A percentile compares a stretch with the other conserved stretches of the same genome.
These are phyloP conservation scores for Fusarium graminum DNA, from an alignment of 2,329 filamentous ascomycete species.

Conservation along the genomic window DNA sequence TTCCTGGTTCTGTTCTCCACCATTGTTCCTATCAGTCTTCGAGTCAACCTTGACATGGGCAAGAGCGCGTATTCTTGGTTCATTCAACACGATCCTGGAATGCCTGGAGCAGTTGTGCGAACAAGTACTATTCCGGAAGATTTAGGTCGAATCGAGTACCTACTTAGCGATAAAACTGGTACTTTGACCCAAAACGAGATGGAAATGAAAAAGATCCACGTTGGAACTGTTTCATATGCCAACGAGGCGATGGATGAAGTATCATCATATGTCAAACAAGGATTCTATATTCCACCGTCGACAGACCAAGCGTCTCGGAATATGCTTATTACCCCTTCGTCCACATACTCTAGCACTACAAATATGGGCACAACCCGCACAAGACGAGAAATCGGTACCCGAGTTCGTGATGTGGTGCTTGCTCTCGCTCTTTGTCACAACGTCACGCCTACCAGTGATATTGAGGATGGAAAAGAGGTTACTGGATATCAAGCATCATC, in stretches of 20 bases:
- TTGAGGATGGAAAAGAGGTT: conserved; percentile 79
- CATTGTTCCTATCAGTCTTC: conserved; percentile 95
- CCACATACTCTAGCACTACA: conserved; percentile 71
- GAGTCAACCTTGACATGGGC: conserved; percentile 96
- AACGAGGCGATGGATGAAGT: conserved; percentile 99
- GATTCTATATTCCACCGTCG: conserved; percentile 72
- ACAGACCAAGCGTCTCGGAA: conserved; percentile 60
- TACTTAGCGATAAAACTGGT: conserved; percentile 98
- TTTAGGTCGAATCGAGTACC: conserved; percentile 92
- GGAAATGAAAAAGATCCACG: conserved; percentile 99
- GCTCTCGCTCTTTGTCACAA: conserved; percentile 96
- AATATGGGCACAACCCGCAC: conserved; percentile 80
- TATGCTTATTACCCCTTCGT: conserved; percentile 80
- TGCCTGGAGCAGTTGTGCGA: conserved; percentile 90
- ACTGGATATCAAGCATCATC: conserved; percentile 97
- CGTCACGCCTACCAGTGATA: conserved; percentile 86
- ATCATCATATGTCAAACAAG: conserved; percentile 84
- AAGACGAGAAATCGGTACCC: conserved; percentile 90
- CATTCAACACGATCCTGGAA: conserved; percentile 91
- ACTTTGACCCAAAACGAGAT: conserved; percentile 98
- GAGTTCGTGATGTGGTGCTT: conserved; percentile 92
- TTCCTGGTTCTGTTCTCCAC: conserved; percentile 99
- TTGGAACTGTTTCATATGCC: conserved; percentile 97
- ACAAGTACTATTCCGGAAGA: conserved; percentile 99
- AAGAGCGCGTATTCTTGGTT: conserved; percentile 97